A percentile compares a stretch with the other conserved stretches of the same genome.
phyloP scores from a whole-genome alignment of 345 rosid species.

The Arabidopsis suecica region DNA sequence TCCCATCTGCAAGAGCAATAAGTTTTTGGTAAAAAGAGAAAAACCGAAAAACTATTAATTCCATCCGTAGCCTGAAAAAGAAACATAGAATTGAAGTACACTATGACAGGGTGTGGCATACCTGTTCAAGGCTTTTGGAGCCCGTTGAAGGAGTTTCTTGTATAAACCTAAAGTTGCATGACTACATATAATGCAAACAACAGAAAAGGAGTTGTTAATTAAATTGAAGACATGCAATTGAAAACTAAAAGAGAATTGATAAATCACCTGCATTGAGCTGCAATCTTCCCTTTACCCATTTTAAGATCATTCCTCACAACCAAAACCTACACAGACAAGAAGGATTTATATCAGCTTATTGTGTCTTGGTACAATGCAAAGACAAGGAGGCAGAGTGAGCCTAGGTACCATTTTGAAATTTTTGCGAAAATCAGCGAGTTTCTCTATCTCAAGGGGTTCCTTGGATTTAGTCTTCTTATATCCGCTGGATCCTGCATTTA shows the following conservation, averaged over 20 bases:
- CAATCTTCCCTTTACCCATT: constrained; percentile 99
- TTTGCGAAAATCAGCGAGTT: constrained; percentile 74
- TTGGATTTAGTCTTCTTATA: constrained; percentile 57
- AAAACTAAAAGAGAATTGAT: neutral
- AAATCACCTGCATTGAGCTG: constrained; percentile 92
- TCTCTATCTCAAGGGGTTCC: constrained; percentile 78
- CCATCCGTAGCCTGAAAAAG: neutral
- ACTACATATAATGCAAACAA: constrained; percentile 47
- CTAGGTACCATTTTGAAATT: constrained; percentile 84
- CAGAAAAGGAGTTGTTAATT: neutral
- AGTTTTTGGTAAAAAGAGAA: neutral
- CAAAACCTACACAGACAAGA: constrained; percentile 61
- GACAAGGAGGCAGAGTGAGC: constrained; percentile 15
- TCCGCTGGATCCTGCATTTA: constrained; percentile 30
- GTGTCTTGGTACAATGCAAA: neutral
- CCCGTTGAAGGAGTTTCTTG: constrained; percentile 74
- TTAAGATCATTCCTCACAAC: constrained; percentile 95
- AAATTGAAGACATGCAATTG: neutral
- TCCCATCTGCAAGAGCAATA: constrained; percentile 77
- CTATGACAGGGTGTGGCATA: constrained; percentile 32
- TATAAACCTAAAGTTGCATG: constrained; percentile 98
- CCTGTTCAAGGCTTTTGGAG: constrained; percentile 91
- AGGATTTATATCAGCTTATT: constrained; percentile 4
- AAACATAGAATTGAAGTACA: neutral
- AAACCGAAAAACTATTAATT: neutral